phyloP scores from a whole-genome alignment of 2,329 filamentous ascomycete genomes.

The Aureobasidium musti region DNA sequence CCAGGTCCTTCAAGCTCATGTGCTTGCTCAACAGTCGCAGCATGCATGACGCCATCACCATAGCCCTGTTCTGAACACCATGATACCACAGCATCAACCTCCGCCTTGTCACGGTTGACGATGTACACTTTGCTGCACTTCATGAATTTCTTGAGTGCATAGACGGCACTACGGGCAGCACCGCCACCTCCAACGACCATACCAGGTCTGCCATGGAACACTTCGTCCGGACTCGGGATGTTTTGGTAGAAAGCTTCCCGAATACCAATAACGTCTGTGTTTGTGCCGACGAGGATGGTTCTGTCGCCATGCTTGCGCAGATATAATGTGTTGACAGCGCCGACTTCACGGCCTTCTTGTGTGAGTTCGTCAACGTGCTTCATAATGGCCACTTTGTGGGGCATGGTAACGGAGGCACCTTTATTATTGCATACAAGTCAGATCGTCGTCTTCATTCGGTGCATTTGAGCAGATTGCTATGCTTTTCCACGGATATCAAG shows the following conservation, averaged over 20 bases:
- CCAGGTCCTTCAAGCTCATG: conserved; percentile 59
- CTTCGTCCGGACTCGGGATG: conserved; percentile 45
- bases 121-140: conserved; percentile 70
- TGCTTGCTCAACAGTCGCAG: conserved; percentile 64
- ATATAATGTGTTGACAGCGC: conserved; percentile 80
- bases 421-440: conserved; percentile 12
- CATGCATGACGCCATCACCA: conserved; percentile 61
- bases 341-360: conserved; percentile 69
- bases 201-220: conserved; percentile 63
- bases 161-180: conserved; percentile 75
- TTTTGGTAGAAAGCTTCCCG: conserved; percentile 65
- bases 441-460: not conserved
- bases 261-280: conserved; percentile 79
- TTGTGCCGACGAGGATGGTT: conserved; percentile 67
- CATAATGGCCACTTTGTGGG: conserved; percentile 77
- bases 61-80: conserved; percentile 64
- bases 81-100: conserved; percentile 66
- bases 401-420: conserved; percentile 75
- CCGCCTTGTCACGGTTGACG: conserved; percentile 69
- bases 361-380: conserved; percentile 72
- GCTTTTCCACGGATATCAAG: not conserved
- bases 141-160: conserved; percentile 62
- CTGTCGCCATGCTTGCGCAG: conserved; percentile 55
- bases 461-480: not conserved
- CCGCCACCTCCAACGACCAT: conserved; percentile 77